Evolutionary conservation across 2,329 filamentous ascomycete species (phyloP).

Genomic region (Clarireedia monteithiana): DNA sequence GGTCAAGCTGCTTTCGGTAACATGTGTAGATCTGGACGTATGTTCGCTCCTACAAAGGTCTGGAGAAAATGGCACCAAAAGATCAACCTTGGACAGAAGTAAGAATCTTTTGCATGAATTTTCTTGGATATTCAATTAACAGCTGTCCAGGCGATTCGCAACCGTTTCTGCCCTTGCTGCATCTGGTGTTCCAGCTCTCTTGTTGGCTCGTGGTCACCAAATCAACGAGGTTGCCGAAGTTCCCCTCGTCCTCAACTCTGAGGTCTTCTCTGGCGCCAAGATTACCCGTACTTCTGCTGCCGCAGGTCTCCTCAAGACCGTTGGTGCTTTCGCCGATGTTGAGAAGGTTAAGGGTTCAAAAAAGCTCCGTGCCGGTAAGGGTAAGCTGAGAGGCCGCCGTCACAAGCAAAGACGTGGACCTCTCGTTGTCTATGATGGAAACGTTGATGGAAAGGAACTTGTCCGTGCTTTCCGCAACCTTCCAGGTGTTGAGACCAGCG

Average conservation of each 20-base stretch:
- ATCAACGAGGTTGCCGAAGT: slow-evolving; percentile 90
- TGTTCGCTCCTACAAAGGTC: slow-evolving; percentile 99
- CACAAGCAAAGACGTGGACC: slow-evolving; percentile 97
- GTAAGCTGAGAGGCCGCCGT: slow-evolving; percentile 94
- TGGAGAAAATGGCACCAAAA: slow-evolving; percentile 99
- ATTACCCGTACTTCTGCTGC: slow-evolving; percentile 85
- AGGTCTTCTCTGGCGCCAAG: slow-evolving; percentile 71
- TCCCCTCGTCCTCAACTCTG: slow-evolving; percentile 90
- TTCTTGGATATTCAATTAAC: slow-evolving; percentile 17
- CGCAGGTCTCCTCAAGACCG: slow-evolving; percentile 76
- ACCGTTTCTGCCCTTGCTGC: slow-evolving; percentile 95
- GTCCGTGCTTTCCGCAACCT: slow-evolving; percentile 97
- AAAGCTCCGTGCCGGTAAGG: slow-evolving; percentile 98
- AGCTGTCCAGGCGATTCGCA: slow-evolving; percentile 70
- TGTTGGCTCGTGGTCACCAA: slow-evolving; percentile 95
- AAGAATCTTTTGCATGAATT: slow-evolving; percentile 25
- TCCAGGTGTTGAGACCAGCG: slow-evolving; percentile 91
- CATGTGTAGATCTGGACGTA: slow-evolving; percentile 99
- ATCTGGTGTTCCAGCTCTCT: slow-evolving; percentile 87
- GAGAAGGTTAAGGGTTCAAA: slow-evolving; percentile 94
- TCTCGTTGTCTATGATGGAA: slow-evolving; percentile 94
- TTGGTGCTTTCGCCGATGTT: slow-evolving; percentile 84
- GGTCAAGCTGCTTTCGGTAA: slow-evolving; percentile 99
- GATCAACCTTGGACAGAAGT: slow-evolving; percentile 99
- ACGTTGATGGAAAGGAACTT: slow-evolving; percentile 90